Conservation (phyloP, 805 yeast genomes). For the Wickerhamia fluorescens region DNA sequence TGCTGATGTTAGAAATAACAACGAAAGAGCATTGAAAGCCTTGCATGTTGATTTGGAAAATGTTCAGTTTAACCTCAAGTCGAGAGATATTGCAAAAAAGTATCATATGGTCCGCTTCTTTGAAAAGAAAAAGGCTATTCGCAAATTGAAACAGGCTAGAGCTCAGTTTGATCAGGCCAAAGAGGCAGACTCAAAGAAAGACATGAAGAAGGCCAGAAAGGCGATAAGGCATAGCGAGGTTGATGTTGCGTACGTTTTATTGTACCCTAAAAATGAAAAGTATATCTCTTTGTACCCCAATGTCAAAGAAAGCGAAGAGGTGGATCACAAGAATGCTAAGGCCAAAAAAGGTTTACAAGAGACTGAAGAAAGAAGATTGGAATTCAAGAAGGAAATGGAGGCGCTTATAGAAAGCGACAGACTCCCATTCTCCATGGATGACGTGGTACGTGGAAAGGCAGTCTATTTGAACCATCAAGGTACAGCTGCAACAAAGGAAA, state of each 20-base stretch:
- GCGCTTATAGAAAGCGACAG: slow-evolving; percentile 44
- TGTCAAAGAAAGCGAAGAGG: slow-evolving; percentile 14
- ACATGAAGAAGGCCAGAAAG: slow-evolving; percentile 40
- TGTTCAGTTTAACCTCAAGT: slow-evolving; percentile 37
- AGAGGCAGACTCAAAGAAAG: slow-evolving; percentile 27
- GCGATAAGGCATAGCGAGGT: slow-evolving; percentile 50
- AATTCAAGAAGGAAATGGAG: slow-evolving; percentile 43
- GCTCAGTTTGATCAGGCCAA: slow-evolving; percentile 30
- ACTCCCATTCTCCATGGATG: slow-evolving; percentile 47
- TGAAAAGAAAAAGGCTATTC: slow-evolving; percentile 77
- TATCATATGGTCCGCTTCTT: slow-evolving; percentile 93
- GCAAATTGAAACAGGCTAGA: slow-evolving; percentile 53
- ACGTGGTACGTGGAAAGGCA: slow-evolving; percentile 34
- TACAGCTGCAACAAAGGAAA: slow-evolving; percentile 18
- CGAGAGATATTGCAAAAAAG: slow-evolving; percentile 52
- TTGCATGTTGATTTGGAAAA: slow-evolving; percentile 50
- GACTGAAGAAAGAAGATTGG: slow-evolving; percentile 38
- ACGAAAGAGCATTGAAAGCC: slow-evolving; percentile 71
- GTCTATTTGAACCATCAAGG: slow-evolving; percentile 9
- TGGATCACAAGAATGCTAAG: slow-evolving; percentile 17
- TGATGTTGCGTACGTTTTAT: slow-evolving; percentile 67
- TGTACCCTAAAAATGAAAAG: slow-evolving; percentile 74
- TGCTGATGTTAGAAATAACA: slow-evolving; percentile 57
- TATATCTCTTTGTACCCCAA: slow-evolving; percentile 73
- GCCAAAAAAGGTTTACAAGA: slow-evolving; percentile 35